These are phyloP conservation scores for Hyphodiscus sp. DNA, from an alignment of 2,329 filamentous ascomycete genomes.

Conservation along the genomic window DNA sequence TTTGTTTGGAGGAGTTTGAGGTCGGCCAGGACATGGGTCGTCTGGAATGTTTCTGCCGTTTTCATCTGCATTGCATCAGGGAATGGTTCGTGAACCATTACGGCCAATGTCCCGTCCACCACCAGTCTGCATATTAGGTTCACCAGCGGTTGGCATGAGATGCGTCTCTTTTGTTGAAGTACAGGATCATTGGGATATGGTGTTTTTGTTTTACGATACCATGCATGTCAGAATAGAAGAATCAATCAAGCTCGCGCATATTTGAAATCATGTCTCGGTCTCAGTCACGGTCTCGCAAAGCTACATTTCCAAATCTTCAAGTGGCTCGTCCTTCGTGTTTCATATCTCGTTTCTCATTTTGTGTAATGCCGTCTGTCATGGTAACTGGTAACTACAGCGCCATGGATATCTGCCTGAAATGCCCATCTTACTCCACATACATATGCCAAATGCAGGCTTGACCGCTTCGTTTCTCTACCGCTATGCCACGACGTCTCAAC, in stretches of 20 bases:
- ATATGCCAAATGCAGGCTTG: slow-evolving; percentile 5
- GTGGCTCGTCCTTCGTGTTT: too few relatives aligned
- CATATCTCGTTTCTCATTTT: neutral
- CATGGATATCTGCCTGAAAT: slow-evolving; percentile 20
- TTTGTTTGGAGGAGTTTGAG: slow-evolving; percentile 61
- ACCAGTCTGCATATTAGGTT: slow-evolving; percentile 35
- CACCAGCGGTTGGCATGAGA: slow-evolving; percentile 4
- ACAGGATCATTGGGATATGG: neutral
- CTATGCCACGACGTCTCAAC: neutral
- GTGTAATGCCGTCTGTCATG: neutral
- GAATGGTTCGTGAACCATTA: slow-evolving; percentile 58
- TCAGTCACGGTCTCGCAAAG: too few relatives aligned
- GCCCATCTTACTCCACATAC: slow-evolving; percentile 7
- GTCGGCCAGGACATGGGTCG: slow-evolving; percentile 58
- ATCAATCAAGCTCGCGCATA: neutral
- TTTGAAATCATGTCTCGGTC: neutral
- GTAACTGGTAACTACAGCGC: slow-evolving; percentile 3
- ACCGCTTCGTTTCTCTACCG: slow-evolving; percentile 1
- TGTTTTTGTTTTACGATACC: neutral
- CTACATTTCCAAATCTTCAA: too few relatives aligned
- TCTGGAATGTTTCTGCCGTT: slow-evolving; percentile 60
- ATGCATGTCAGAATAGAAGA: neutral
- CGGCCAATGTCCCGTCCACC: slow-evolving; percentile 59
- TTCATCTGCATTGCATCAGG: slow-evolving; percentile 54
- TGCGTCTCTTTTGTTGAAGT: neutral